phyloP scores from a whole-genome alignment of 1,284 basidiomycete species.

The Boletus calvinii region DNA sequence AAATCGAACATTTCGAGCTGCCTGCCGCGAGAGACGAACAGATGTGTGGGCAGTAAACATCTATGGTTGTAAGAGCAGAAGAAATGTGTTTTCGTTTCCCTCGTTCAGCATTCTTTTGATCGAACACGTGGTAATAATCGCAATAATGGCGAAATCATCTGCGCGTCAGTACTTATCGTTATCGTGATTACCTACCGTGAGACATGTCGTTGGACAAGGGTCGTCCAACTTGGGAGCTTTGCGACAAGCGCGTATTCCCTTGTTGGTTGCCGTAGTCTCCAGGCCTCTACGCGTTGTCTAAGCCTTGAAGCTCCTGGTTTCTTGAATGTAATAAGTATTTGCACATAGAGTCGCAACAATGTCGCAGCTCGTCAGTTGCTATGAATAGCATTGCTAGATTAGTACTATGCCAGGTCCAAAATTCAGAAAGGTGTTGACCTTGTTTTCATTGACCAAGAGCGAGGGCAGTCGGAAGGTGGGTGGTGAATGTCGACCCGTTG shows the following conservation, averaged over 20 bases:
- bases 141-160: conserved; percentile 21
- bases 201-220: not conserved
- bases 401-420: not conserved
- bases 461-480: not conserved
- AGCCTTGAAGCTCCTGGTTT: not conserved
- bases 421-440: not conserved
- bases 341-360: not conserved
- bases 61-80: not conserved
- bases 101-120: conserved; percentile 5
- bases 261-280: not conserved
- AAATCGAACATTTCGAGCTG: conserved; percentile 25
- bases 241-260: not conserved
- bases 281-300: not conserved
- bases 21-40: conserved; percentile 2
- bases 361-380: not conserved
- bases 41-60: conserved; percentile 18
- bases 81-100: not conserved
- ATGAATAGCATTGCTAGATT: not conserved
- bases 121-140: conserved; percentile 8
- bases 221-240: not conserved
- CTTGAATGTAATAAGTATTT: not conserved
- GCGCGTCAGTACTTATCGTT: not conserved
- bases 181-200: conserved; percentile 6
- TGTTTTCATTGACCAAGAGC: not conserved
- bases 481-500: not conserved